These are phyloP conservation scores for Penicillium sumatraense DNA, from an alignment of 2,329 filamentous ascomycete species.

Conservation along the genomic window DNA sequence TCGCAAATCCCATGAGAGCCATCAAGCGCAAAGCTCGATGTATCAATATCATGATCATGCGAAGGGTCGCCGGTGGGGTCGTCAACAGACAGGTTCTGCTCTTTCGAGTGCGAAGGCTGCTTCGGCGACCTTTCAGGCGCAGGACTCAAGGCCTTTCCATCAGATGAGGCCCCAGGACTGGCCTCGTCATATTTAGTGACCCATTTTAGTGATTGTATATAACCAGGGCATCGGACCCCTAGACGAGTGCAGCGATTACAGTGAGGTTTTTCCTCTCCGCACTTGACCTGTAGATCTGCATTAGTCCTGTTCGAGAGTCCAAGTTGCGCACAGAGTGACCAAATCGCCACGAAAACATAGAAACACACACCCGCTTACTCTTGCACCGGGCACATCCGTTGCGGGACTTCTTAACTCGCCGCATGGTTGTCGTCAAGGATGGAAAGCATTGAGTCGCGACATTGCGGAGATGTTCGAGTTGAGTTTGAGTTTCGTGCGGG, in stretches of 20 bases:
- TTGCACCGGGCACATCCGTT: conserved; percentile 48
- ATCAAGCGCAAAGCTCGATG: conserved; percentile 19
- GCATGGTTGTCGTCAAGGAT: conserved; percentile 30
- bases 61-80: conserved; percentile 1
- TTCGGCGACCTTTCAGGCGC: conserved; percentile 15
- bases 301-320: too few species aligned
- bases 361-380: conserved; percentile 41
- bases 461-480: conserved; percentile 11
- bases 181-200: conserved; percentile 38
- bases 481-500: conserved; percentile 22
- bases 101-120: conserved; percentile 7
- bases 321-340: too few species aligned
- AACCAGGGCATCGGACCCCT: conserved; percentile 43
- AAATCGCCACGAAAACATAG: neutral
- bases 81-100: conserved; percentile 10
- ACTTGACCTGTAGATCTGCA: conserved; percentile 39
- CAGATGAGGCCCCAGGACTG: conserved; percentile 21
- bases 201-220: conserved; percentile 43
- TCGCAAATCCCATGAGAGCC: conserved; percentile 30
- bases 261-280: conserved; percentile 45
- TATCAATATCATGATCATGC: conserved; percentile 3
- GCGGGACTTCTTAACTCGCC: conserved; percentile 48
- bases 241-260: conserved; percentile 44
- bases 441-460: neutral
- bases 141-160: conserved; percentile 16